Evolutionary conservation across 805 yeast genomes (phyloP).

Genomic region (Kodamaea nitidulidarum): DNA sequence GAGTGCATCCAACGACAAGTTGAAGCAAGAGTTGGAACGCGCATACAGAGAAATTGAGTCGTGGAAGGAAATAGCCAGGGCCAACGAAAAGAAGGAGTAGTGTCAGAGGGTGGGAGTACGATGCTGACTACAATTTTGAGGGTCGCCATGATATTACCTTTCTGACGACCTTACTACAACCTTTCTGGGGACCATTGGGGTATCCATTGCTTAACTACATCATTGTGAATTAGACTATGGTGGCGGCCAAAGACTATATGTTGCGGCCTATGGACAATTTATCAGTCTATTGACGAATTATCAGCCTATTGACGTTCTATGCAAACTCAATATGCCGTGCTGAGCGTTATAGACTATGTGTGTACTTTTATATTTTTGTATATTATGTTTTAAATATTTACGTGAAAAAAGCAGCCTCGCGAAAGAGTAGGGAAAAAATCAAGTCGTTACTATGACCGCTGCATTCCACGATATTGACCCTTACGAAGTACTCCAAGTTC

Average conservation of each 20-base stretch:
- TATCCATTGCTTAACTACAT: no score
- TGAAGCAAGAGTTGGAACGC: constrained; percentile 82
- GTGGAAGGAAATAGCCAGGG: constrained; percentile 51
- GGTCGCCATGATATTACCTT: no score
- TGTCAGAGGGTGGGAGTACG: no score
- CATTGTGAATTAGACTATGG: no score
- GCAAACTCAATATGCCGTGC: background rate
- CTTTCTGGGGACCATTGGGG: no score
- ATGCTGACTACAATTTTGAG: no score
- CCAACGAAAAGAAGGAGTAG: constrained; percentile 14
- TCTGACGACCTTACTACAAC: no score
- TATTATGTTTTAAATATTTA: constrained; percentile 2
- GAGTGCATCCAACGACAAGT: constrained; percentile 78
- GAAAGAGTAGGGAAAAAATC: constrained; percentile 1
- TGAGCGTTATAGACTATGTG: background rate
- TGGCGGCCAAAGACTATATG: no score
- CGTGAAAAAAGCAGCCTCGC: constrained; percentile 1
- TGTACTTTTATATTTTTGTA: constrained; percentile 7
- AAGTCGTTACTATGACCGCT: constrained; percentile 5
- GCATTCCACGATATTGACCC: constrained; percentile 56
- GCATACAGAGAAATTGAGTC: constrained; percentile 90
- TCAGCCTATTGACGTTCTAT: no score
- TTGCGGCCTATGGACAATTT: no score
- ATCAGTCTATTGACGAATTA: no score
- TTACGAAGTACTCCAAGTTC: constrained; percentile 49